These are phyloP conservation scores for Tolypocladium endophyticum DNA, from an alignment of 2,329 filamentous ascomycete species.

Conservation along the genomic window DNA sequence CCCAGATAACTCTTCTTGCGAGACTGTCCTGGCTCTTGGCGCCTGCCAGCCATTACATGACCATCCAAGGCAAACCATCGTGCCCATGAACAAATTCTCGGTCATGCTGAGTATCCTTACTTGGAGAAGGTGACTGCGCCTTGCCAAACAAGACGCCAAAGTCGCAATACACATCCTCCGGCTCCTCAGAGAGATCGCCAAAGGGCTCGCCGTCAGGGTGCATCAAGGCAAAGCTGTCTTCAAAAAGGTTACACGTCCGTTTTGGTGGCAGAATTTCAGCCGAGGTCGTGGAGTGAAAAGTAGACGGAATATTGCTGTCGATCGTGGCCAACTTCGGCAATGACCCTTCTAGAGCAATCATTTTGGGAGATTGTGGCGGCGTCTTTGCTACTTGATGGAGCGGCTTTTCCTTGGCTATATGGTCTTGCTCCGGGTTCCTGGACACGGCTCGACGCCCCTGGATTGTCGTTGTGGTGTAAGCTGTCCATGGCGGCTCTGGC, in stretches of 20 bases:
- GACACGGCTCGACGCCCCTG: background rate
- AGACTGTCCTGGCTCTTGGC: slow-evolving; percentile 9
- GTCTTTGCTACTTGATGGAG: background rate
- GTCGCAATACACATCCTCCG: slow-evolving; percentile 43
- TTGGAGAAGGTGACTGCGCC: background rate
- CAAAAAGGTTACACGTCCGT: slow-evolving; percentile 21
- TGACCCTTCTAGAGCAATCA: background rate
- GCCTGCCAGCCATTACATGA: background rate
- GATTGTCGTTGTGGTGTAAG: background rate
- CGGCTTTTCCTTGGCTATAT: background rate
- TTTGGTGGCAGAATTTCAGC: background rate
- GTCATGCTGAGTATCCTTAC: background rate
- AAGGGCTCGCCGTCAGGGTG: slow-evolving; percentile 32
- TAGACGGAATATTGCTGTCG: background rate
- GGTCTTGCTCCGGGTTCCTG: background rate
- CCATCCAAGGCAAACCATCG: background rate
- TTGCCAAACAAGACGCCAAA: slow-evolving; percentile 37
- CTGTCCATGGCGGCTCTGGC: too few relatives aligned
- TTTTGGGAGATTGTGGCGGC: background rate
- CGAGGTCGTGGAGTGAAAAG: background rate
- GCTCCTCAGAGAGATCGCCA: slow-evolving; percentile 30
- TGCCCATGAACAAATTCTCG: background rate
- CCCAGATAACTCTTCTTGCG: background rate
- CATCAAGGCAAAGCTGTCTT: slow-evolving; percentile 39
- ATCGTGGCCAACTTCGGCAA: background rate